These are phyloP conservation scores for Tuber umbilicatum DNA, from an alignment of 495 filamentous ascomycete genomes.

Conservation along the genomic window DNA sequence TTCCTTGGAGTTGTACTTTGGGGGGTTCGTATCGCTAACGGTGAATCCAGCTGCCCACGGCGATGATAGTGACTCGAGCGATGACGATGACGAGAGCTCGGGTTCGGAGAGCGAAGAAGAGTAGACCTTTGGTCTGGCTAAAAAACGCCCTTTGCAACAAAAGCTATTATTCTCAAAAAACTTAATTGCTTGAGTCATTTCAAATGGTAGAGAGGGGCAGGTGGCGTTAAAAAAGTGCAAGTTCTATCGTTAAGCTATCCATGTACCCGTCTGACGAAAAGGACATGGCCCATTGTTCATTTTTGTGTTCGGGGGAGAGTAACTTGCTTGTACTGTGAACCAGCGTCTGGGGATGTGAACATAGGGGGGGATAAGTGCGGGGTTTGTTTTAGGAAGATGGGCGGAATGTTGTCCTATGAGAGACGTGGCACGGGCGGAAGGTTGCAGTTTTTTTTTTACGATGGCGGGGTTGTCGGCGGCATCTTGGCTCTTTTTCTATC, in stretches of 20 bases:
- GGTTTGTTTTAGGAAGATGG: neutral
- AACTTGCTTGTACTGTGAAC: conserved; percentile 4
- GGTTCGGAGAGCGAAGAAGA: conserved; percentile 42
- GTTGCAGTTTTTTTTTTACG: neutral
- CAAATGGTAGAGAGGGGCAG: neutral
- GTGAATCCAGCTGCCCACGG: conserved; percentile 24
- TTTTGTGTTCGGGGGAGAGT: conserved; percentile 2
- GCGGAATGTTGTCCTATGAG: conserved; percentile 5
- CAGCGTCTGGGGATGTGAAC: neutral
- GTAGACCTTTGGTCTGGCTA: conserved; percentile 17
- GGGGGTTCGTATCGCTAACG: conserved; percentile 7
- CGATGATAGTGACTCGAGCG: conserved; percentile 39
- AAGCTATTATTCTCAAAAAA: conserved; percentile 17
- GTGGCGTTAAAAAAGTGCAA: conserved; percentile 3
- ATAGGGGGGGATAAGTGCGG: neutral
- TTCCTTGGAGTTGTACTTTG: neutral
- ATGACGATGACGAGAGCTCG: conserved; percentile 39
- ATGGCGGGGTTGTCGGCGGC: conserved; percentile 4
- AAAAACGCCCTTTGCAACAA: conserved; percentile 2
- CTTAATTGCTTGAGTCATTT: conserved; percentile 10
- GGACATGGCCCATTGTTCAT: neutral
- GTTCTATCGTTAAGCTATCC: conserved; percentile 4
- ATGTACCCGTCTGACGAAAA: neutral
- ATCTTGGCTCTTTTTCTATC: conserved; percentile 1
- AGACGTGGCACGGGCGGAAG: conserved; percentile 2